Conservation (phyloP, 192 early-diverging fungal species). For the Entomortierella lignicola region DNA sequence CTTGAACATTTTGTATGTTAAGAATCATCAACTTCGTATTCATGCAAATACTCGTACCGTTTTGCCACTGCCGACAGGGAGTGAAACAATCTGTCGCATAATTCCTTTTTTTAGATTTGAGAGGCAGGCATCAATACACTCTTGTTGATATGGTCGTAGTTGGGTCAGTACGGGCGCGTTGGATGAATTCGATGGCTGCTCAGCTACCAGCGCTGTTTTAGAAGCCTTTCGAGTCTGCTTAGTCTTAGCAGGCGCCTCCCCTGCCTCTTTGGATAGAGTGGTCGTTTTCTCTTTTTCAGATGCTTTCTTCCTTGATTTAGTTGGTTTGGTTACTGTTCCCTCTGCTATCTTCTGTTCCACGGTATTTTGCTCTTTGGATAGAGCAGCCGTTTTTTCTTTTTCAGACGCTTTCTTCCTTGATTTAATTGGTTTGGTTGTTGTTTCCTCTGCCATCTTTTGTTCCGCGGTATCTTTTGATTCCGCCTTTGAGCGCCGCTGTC, state of each 20-base stretch:
- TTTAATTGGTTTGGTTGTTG: background rate
- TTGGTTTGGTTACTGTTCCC: background rate
- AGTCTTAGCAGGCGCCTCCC: background rate
- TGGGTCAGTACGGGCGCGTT: slow-evolving; percentile 4
- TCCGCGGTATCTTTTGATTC: too few relatives aligned
- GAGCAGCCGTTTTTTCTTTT: background rate
- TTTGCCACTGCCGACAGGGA: slow-evolving; percentile 88
- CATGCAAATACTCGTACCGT: slow-evolving; percentile 64
- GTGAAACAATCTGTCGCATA: slow-evolving; percentile 80
- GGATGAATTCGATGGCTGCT: background rate
- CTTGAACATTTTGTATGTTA: too few relatives aligned
- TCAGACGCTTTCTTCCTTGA: background rate
- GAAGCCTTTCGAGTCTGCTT: slow-evolving; percentile 6
- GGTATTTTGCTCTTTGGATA: background rate
- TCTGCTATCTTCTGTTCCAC: background rate
- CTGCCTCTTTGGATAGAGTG: background rate
- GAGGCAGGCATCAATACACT: slow-evolving; percentile 83
- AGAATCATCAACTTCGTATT: background rate
- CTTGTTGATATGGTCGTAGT: slow-evolving; percentile 86
- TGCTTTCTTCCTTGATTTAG: background rate
- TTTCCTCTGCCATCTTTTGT: background rate
- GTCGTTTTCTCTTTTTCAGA: background rate
- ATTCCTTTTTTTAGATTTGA: slow-evolving; percentile 65
- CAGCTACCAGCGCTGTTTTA: background rate
- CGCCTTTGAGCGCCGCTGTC: too few relatives aligned